phyloP scores from a whole-genome alignment of 129 eudicot genomes.

The Lactuca sativa region DNA sequence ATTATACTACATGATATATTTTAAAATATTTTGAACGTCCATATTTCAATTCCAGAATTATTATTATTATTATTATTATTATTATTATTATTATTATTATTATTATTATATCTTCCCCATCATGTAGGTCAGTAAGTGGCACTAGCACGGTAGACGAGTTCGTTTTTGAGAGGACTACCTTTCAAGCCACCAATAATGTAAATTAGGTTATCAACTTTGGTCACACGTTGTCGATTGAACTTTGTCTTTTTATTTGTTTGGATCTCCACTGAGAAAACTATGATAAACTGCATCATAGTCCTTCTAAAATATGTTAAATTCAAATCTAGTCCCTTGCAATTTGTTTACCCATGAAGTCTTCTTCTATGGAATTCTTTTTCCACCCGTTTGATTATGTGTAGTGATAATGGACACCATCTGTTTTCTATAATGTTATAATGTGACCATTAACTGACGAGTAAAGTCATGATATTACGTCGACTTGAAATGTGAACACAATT shows the following conservation, averaged over 20 bases:
- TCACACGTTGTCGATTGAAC: slow-evolving; percentile 18
- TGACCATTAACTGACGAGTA: neutral
- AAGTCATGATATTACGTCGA: neutral
- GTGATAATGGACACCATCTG: neutral
- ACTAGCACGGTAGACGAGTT: neutral
- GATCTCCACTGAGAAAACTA: neutral
- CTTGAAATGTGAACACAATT: slow-evolving; percentile 10
- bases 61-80: neutral
- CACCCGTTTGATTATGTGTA: neutral
- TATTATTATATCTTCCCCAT: neutral
- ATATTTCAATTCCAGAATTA: too few species aligned
- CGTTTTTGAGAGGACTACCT: slow-evolving; percentile 7
- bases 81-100: neutral
- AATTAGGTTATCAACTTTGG: slow-evolving; percentile 15
- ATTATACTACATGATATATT: too few species aligned
- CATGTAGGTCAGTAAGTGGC: neutral
- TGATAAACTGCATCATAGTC: neutral
- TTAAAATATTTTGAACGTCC: too few species aligned
- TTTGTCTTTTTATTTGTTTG: slow-evolving; percentile 16
- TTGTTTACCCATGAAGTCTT: neutral
- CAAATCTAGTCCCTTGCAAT: slow-evolving; percentile 8
- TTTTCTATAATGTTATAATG: neutral
- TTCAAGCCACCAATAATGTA: neutral
- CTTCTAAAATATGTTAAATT: neutral
- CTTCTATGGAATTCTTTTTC: neutral